Conservation (phyloP, 805 yeast genomes). For the Saturnispora sanitii region DNA sequence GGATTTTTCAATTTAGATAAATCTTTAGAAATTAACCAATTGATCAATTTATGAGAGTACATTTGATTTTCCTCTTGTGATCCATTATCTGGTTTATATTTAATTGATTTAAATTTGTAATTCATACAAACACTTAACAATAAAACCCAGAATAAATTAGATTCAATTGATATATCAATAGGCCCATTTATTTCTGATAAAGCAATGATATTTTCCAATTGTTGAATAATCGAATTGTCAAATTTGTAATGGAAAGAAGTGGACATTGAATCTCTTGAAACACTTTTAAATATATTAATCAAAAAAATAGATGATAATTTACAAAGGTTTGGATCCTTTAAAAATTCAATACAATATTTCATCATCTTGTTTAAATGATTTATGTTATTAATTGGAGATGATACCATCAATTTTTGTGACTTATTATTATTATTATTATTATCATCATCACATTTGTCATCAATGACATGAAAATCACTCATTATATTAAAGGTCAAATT, state of each 20-base stretch:
- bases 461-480: not conserved
- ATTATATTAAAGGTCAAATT: constrained; percentile 8
- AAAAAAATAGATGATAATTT: constrained; percentile 29
- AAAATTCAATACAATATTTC: constrained; percentile 28
- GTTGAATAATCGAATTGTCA: constrained; percentile 36
- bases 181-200: constrained; percentile 59
- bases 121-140: constrained; percentile 29
- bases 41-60: constrained; percentile 26
- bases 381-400: too few species aligned
- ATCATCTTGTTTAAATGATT: constrained; percentile 21
- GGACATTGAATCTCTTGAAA: too few species aligned
- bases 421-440: too few species aligned
- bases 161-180: constrained; percentile 31
- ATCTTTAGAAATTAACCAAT: constrained; percentile 34
- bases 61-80: constrained; percentile 10
- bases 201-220: constrained; percentile 41
- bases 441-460: not conserved
- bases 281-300: constrained; percentile 7
- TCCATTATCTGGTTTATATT: constrained; percentile 15
- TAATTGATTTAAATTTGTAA: constrained; percentile 24
- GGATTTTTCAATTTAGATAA: not conserved
- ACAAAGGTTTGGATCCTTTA: constrained; percentile 26
- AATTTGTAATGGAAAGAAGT: too few species aligned
- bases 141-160: constrained; percentile 46
- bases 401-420: too few species aligned